phyloP scores from a whole-genome alignment of 1,139 yeast genomes.

The Diutina pseudorugosa region DNA sequence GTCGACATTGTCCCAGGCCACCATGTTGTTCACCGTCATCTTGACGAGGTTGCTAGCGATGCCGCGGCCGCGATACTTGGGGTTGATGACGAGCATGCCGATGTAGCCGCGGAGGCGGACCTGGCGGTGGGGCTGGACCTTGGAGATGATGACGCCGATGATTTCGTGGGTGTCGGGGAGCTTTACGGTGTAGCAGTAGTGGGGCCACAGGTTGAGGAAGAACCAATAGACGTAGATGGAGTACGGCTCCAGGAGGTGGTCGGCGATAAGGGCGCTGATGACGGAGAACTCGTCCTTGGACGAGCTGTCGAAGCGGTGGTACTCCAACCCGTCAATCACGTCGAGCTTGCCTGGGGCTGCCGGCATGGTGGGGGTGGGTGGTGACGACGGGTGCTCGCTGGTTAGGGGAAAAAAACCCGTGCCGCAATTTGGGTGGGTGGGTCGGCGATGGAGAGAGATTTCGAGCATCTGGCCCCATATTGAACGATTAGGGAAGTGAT shows the following conservation, averaged over 20 bases:
- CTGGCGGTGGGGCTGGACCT: conserved; percentile 67
- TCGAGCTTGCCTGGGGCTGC: background rate
- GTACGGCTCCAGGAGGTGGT: conserved; percentile 34
- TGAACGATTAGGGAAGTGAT: too few relatives aligned
- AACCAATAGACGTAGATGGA: conserved; percentile 39
- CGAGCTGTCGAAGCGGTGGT: conserved; percentile 1
- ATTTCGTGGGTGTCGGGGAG: conserved; percentile 15
- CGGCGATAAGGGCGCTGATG: conserved; percentile 20
- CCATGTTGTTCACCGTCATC: conserved; percentile 56
- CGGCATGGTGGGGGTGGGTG: background rate
- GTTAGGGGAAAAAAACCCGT: background rate
- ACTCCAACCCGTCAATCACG: background rate
- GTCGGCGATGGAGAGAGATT: too few relatives aligned
- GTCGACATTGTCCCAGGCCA: conserved; percentile 48
- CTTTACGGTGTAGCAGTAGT: conserved; percentile 19
- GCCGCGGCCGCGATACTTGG: conserved; percentile 60
- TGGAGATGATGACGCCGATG: conserved; percentile 79
- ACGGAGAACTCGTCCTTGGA: conserved; percentile 9
- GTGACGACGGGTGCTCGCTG: background rate
- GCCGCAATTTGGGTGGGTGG: too few relatives aligned
- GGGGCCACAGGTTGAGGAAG: conserved; percentile 35
- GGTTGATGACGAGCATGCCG: conserved; percentile 88
- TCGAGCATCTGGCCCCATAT: too few relatives aligned
- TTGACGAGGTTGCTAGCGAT: conserved; percentile 66
- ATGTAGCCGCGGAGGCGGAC: conserved; percentile 76